Base-by-base conservation (phyloP, 2,329 filamentous ascomycete species). In the Phialemonium atrogriseum region DNA sequence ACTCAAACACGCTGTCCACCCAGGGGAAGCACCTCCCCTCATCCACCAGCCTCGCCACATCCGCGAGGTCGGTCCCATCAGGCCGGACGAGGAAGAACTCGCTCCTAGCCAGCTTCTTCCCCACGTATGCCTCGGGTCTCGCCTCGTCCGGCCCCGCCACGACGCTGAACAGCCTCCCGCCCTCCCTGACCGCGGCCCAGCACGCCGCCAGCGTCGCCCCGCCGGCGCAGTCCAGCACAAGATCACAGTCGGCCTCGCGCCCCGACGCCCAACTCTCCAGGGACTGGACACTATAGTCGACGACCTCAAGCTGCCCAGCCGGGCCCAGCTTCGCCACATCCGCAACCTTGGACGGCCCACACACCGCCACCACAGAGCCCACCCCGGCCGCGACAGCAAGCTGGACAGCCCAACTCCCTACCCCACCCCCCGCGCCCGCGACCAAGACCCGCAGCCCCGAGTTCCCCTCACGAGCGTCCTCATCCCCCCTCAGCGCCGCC, bases 381-480 rank as follows among this genome's bases (percentile, higher is more conserved):
- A 52, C 56, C 3, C 59, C 59, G 0, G 51, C 51, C 10, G 48
- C 38, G 7, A 47, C 44, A 1, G 59, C 59, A 13, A 62, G 46
- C 44, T 60, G 57, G 11, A 63, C 51, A 2, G 55, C 50, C 51
- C 55, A 63, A 19, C 50, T 49, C 10, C 61, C 60, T 5, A 64
- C 59, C 5, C 54, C 54, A 7, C 59, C 59, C 0, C 49, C 49
- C 0, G 57, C 60, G 3, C 51, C 60, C 3, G 59, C 58, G 32
- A 64, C 40, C 10, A 66, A 45, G n/a, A 64, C 49, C 2, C 52
- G 37, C 15, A 50, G 38, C 18, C 40, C 40, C 4, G 33, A 37
- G 27, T 62, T 61, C 12, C 30, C 21, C 10, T 38, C 39, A 5
- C 38, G 30, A 0, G 55, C 41, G 6, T 33, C 34, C 4, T 11